These are phyloP conservation scores for Fusarium keratoplasticum DNA, from an alignment of 2,329 filamentous ascomycete genomes.

Conservation along the genomic window DNA sequence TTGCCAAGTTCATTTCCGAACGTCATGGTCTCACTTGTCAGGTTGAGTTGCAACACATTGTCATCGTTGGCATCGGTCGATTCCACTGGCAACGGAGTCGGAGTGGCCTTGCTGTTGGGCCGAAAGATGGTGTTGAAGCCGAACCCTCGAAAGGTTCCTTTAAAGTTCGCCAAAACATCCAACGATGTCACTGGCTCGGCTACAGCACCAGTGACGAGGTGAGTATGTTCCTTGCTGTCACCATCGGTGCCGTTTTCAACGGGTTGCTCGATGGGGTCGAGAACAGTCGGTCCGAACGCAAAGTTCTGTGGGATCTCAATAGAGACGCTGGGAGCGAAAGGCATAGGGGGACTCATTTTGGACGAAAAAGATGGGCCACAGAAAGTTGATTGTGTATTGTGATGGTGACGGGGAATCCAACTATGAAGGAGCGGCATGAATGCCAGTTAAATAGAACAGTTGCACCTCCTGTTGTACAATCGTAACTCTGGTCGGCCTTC, in stretches of 20 bases:
- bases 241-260: not conserved
- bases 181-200: slow-evolving; percentile 7
- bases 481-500: not conserved
- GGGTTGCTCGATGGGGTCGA: slow-evolving; percentile 24
- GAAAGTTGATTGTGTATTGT: not conserved
- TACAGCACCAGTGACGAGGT: not conserved
- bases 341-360: slow-evolving; percentile 18
- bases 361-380: not conserved
- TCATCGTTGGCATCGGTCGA: slow-evolving; percentile 30
- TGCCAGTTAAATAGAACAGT: not conserved
- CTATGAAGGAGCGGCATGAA: not conserved
- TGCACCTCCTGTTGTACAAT: not conserved
- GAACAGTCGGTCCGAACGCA: slow-evolving; percentile 29
- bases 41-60: slow-evolving; percentile 53
- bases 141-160: slow-evolving; percentile 46
- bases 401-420: not conserved
- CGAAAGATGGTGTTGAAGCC: slow-evolving; percentile 56
- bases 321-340: slow-evolving; percentile 17
- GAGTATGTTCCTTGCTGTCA: not conserved
- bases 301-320: slow-evolving; percentile 28
- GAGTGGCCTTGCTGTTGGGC: slow-evolving; percentile 43
- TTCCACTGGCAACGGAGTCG: slow-evolving; percentile 20
- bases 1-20: slow-evolving; percentile 49
- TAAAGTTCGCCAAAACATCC: slow-evolving; percentile 43
- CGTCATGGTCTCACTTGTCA: slow-evolving; percentile 50